Base-by-base conservation (phyloP, 768 basidiomycete genomes). In the Hericium rajendrae region DNA sequence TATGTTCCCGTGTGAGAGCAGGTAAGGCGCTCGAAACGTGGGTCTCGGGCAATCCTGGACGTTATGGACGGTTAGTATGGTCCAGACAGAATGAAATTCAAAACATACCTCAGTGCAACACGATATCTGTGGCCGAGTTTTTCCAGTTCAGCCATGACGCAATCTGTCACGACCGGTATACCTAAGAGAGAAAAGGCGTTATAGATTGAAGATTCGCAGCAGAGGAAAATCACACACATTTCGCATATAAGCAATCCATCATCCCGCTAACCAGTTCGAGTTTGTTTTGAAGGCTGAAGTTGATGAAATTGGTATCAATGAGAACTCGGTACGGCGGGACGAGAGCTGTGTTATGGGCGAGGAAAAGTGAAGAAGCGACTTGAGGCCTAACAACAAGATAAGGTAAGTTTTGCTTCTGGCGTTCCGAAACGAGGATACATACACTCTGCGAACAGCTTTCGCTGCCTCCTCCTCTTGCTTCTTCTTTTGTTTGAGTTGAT, bases 231-330 rank as follows among this genome's bases (percentile, higher is more conserved):
- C 38, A 70, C 82, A 57, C 63, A 95, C 95, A 97, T 76, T 99
- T 98, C 12, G 97, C 97, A 71, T 91, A 97, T 15, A 98, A 76
- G 66, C 93, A 95, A 67, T 99, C 97, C 97, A 99, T 98, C 97
- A 99, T 97, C n/a, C 91, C 94, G 65, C 86, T 84, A 20, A 97
- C 78, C 55, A 98, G 79, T 70, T 99, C 97, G 62, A 99, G 74
- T 71, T 97, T 97, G 72, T 98, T 99, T 74, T 99, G 97, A 51
- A 99, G 78, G 63, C 88, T 91, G 70, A 98, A 95, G 69, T 98
- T 98, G 78, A 99, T 99, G 65, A 99, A 98, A 70, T 99, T 99
- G 68, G 97, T 99, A 72, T 99, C 97, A 59, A 99, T 92, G 40
- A 99, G 82, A 26, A 99, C 91, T 18, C 95, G 85, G 69, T 98